A percentile compares a stretch with the other conserved stretches of the same genome.
Evolutionary conservation across 768 basidiomycete species (phyloP).

Genomic region (Hemileccinum rubropunctum): DNA sequence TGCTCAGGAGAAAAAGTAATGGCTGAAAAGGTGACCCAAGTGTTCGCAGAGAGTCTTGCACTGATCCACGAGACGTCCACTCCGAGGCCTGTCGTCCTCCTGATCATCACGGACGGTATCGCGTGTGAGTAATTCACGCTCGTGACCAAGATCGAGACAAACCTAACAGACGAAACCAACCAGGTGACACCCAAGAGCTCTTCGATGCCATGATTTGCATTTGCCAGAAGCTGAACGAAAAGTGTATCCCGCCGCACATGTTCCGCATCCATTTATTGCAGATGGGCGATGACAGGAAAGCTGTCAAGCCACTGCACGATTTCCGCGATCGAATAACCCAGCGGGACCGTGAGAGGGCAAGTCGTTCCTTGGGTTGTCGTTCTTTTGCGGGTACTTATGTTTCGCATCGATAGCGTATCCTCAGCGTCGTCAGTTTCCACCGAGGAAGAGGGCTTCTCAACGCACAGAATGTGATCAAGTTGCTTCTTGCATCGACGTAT

Average conservation of each 20-base stretch:
- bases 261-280: slow-evolving; percentile 25
- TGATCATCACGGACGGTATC: slow-evolving; percentile 22
- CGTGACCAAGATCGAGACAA: neutral
- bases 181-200: slow-evolving; percentile 17
- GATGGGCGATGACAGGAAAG: slow-evolving; percentile 23
- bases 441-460: slow-evolving; percentile 22
- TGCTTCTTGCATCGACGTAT: slow-evolving; percentile 19
- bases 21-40: slow-evolving; percentile 14
- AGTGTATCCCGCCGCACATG: slow-evolving; percentile 12
- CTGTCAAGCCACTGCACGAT: slow-evolving; percentile 19
- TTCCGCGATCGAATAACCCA: slow-evolving; percentile 19
- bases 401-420: slow-evolving; percentile 9
- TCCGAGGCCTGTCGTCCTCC: slow-evolving; percentile 8
- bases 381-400: neutral
- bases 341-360: slow-evolving; percentile 13
- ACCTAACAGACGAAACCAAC: neutral
- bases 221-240: slow-evolving; percentile 10
- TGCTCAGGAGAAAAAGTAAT: slow-evolving; percentile 14
- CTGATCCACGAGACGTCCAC: neutral
- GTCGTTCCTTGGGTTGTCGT: neutral
- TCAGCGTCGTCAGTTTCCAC: slow-evolving; percentile 23
- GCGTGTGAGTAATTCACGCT: slow-evolving; percentile 9
- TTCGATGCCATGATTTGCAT: slow-evolving; percentile 4
- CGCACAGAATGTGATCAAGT: slow-evolving; percentile 15
- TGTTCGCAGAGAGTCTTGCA: slow-evolving; percentile 18